Percentiles rank a stretch among this genome's conserved stretches.
These are phyloP conservation scores for Wickerhamomyces bisporus DNA, from an alignment of 805 yeast genomes.

Conservation along the genomic window DNA sequence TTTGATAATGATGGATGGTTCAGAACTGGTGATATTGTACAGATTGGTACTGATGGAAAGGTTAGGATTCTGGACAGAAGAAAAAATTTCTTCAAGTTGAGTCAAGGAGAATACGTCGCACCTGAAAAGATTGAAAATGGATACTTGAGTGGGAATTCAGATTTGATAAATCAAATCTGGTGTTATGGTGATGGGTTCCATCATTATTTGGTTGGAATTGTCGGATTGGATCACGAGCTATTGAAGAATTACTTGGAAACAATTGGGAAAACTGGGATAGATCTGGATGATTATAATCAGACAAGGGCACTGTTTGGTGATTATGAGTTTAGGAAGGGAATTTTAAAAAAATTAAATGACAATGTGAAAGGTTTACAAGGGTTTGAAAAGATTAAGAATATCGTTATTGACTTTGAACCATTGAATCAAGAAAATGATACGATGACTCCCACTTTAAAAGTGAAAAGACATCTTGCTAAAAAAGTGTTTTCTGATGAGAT, in stretches of 20 bases:
- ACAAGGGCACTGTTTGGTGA: slow-evolving; percentile 12
- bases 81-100: slow-evolving; percentile 60
- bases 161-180: slow-evolving; percentile 40
- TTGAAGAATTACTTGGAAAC: slow-evolving; percentile 11
- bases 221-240: slow-evolving; percentile 45
- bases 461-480: slow-evolving; percentile 43
- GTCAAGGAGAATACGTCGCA: slow-evolving; percentile 54
- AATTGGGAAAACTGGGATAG: too few relatives aligned
- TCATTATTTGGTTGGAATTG: slow-evolving; percentile 47
- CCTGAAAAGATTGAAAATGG: slow-evolving; percentile 61
- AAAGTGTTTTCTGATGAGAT: slow-evolving; percentile 37
- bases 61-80: slow-evolving; percentile 51
- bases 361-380: slow-evolving; percentile 43
- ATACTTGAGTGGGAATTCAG: slow-evolving; percentile 39
- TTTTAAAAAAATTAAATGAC: slow-evolving; percentile 35
- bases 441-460: slow-evolving; percentile 62
- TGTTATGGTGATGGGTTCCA: slow-evolving; percentile 53
- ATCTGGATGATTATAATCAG: slow-evolving; percentile 4
- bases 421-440: slow-evolving; percentile 53
- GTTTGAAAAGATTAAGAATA: slow-evolving; percentile 57
- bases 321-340: slow-evolving; percentile 18
- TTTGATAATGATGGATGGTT: slow-evolving; percentile 50
- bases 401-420: slow-evolving; percentile 51
- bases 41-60: slow-evolving; percentile 30
- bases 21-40: slow-evolving; percentile 53